These are phyloP conservation scores for Novakomyces olei DNA, from an alignment of 805 yeast species.

Conservation along the genomic window DNA sequence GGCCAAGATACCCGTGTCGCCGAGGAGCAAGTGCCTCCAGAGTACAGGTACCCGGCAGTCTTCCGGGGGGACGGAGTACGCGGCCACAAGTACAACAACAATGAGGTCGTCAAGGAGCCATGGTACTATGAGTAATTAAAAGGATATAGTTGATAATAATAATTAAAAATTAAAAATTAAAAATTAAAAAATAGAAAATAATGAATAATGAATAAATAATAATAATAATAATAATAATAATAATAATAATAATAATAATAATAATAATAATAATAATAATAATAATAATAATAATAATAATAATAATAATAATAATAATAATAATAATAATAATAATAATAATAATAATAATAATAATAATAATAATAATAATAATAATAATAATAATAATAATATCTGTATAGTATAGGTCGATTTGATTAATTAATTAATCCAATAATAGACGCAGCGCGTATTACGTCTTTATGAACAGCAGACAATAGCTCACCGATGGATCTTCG, in stretches of 20 bases:
- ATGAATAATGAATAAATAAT: neutral
- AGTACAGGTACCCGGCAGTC: conserved; percentile 49
- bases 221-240: neutral
- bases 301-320: no score
- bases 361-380: no score
- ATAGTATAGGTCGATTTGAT: no score
- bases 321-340: no score
- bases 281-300: no score
- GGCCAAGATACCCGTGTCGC: conserved; percentile 20
- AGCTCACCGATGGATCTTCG: no score
- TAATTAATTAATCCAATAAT: no score
- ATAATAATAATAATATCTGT: no score
- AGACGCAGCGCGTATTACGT: no score
- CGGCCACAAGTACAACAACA: conserved; percentile 46
- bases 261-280: no score
- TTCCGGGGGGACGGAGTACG: conserved; percentile 83
- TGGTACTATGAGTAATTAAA: conserved; percentile 32
- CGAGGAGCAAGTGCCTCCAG: conserved; percentile 35
- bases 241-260: neutral
- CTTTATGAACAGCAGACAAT: no score
- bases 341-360: no score
- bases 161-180: neutral
- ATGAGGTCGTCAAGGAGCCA: conserved; percentile 84
- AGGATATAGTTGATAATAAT: neutral
- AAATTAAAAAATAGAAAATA: neutral